Conservation (phyloP, 257 asterid genomes). For the Solanum tarijense region DNA sequence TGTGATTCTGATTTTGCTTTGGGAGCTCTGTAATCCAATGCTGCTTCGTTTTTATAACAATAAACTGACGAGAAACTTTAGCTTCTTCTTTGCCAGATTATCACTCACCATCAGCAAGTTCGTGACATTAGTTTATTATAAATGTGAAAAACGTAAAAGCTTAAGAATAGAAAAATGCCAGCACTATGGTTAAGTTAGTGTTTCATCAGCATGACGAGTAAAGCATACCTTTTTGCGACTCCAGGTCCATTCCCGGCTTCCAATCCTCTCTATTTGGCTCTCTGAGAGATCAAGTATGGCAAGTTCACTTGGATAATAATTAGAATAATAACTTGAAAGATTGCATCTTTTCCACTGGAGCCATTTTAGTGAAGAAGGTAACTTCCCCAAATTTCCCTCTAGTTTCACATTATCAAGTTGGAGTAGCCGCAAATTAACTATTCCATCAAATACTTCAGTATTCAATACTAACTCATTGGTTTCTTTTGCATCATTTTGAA, state of each 20-base stretch:
- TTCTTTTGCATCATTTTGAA: slow-evolving; percentile 1
- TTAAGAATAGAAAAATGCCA: neutral
- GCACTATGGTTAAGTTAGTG: neutral
- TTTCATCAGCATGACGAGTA: neutral
- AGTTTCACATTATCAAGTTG: slow-evolving; percentile 16
- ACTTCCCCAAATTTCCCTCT: slow-evolving; percentile 13
- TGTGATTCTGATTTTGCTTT: neutral
- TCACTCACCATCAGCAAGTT: neutral
- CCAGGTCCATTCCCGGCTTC: slow-evolving; percentile 12
- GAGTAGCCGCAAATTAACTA: slow-evolving; percentile 21
- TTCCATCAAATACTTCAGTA: slow-evolving; percentile 7
- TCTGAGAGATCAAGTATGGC: slow-evolving; percentile 24
- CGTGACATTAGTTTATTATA: neutral
- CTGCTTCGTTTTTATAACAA: neutral
- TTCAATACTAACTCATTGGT: neutral
- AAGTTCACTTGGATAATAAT: slow-evolving; percentile 16
- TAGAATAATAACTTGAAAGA: slow-evolving; percentile 7
- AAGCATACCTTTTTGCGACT: slow-evolving; percentile 8
- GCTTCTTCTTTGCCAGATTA: neutral
- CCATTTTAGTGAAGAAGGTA: slow-evolving; percentile 22
- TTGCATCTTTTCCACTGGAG: slow-evolving; percentile 20
- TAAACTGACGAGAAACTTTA: neutral
- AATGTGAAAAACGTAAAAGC: neutral
- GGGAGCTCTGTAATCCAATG: neutral
- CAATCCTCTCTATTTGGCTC: slow-evolving; percentile 15